These are phyloP conservation scores for Colletotrichum filicis DNA, from an alignment of 2,329 filamentous ascomycete genomes.

Conservation along the genomic window DNA sequence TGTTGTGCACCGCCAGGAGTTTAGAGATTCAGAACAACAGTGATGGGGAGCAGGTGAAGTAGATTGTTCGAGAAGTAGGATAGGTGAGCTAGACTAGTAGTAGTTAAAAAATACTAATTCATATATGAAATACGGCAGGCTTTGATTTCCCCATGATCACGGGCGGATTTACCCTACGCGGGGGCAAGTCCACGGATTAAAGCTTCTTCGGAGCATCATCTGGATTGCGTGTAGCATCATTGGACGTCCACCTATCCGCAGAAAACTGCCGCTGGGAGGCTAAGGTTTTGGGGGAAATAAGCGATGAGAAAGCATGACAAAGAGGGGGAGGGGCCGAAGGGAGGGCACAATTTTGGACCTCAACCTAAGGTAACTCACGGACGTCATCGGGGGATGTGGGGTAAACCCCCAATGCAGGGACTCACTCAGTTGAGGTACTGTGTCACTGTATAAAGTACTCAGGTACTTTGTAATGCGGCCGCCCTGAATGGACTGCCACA, in stretches of 20 bases:
- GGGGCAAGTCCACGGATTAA: not conserved
- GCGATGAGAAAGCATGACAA: constrained; percentile 36
- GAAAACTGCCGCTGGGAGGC: constrained; percentile 16
- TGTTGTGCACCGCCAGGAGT: not conserved
- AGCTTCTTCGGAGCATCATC: not conserved
- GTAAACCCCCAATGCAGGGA: not conserved
- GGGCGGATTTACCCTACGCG: not conserved
- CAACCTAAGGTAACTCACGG: not conserved
- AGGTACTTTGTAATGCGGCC: not conserved
- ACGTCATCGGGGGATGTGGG: constrained; percentile 26
- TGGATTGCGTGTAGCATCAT: not conserved
- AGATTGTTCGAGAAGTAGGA: not conserved
- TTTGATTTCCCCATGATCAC: not conserved
- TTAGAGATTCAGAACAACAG: not conserved
- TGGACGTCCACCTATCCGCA: not conserved
- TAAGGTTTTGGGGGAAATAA: constrained; percentile 24
- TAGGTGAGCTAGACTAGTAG: not conserved
- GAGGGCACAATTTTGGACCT: constrained; percentile 12
- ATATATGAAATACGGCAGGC: not conserved
- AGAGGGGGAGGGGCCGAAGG: constrained; percentile 14
- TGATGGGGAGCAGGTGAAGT: not conserved
- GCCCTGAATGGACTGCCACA: not conserved
- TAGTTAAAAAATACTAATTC: not conserved
- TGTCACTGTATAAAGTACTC: no score
- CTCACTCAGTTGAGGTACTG: not conserved